Evolutionary conservation across 805 yeast species (phyloP), one percentile per base, ranked within the genome.

Genomic region (Saturnispora hagleri): DNA sequence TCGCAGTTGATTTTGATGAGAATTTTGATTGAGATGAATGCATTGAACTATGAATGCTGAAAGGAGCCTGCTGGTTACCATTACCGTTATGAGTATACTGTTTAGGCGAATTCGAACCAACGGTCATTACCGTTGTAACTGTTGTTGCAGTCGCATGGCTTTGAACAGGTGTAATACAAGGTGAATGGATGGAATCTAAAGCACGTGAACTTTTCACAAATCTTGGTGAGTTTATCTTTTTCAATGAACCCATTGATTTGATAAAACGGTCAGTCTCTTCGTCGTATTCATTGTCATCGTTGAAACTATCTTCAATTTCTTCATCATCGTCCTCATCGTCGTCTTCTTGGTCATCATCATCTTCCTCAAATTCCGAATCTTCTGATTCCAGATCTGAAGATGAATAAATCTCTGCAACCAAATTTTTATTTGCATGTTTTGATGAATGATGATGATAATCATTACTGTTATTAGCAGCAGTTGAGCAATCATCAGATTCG

Each of bases 321-420:
- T 48, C 18, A 20, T 49, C 38, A 27, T 50, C 52, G 12, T 54
- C 58, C 8, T 58, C 60, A 12, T 51, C 50, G 2, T 48, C 43
- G 20, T 47, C 46, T 43, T 52, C 46, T 20, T 46, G 51, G 53
- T 48, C 56, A 60, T 48, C 18, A 13, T 47, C 36, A 36, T 50
- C 52, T 15, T 53, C 59, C 31, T 63, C 65, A 33, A 61, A 57
- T 49, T 49, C 55, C 7, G 54, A 50, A 45, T 55, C 58, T 41
- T 55, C 54, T 28, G 54, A 49, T 47, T 53, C 55, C 5, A 52
- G 33, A 40, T 48, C 48, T 9, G 56, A 55, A 2, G 24, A 24
- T 8, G 52, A 36, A 22, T 44, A 44, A 6, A 36, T 44, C 2
- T 13, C 45, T 15, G 41, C 17, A 35, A 43, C 33, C 12, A 22